Evolutionary conservation across 257 asterid genomes (phyloP), one percentile per base, ranked within the genome.

Genomic region (Verbascum thapsus): DNA sequence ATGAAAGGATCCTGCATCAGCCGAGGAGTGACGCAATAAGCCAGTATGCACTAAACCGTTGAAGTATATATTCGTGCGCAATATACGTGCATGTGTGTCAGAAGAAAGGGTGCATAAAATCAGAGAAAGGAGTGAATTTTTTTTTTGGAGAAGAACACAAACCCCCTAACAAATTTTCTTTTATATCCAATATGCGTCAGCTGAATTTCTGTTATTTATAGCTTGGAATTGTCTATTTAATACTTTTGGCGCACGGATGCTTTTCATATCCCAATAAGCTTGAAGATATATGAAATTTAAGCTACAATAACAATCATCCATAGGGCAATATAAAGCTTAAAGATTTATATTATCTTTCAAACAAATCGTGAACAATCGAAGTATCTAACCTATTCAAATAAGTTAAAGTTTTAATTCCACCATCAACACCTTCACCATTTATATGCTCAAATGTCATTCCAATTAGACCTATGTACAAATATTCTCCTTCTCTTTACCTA

Each of bases 1-100:
- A 90, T 3, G 99, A 89, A 73, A 94, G 97, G 69, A 94, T 90
- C 97, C 99, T 94, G 73, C 72, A 73, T 26, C 66, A 67, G 48
- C 60, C 69, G 34, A 73, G 63, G 52, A 50, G 47, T 55, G 42
- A 52, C 17, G 63, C 42, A 62, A 53, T 45, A 77, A 8, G 58
- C 62, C 61, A 68, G 64, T 65, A 72, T 48, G 19, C 47, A 35
- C 37, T 48, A 50, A 43, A 16, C 23, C 52, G 59, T 17, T 15
- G 18, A 2, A 38, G 12, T 13, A 7, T 26, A 38, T 6, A 40
- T 53, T 26, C 52, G 10, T 56, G 9, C 26, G 12, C 3, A 39
- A 53, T 53, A 53, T 39, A 7, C 15, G 8, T 19, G 51, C 48
- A 39, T 19, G 60, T 53, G 55, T 10, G 26, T 1, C 19, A 34